Evolutionary conservation across 768 basidiomycete species (phyloP), one percentile per base, ranked within the genome.

Genomic region (Gelatoporia subvermispora): DNA sequence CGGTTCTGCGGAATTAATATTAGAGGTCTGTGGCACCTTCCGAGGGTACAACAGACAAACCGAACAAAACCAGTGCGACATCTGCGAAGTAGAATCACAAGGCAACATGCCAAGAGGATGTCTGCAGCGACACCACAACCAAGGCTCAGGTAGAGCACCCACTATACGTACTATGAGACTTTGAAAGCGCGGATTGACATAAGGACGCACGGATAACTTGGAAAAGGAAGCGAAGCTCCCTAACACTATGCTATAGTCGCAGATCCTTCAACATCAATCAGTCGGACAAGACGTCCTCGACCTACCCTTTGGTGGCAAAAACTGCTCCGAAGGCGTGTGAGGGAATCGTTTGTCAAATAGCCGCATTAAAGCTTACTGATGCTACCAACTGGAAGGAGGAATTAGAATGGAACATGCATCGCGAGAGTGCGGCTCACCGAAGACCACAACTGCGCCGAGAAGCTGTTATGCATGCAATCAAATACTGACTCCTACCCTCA

Each of bases 101-200:
- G 49, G 4, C 57, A 49, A 5, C 39, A 39, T 1, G 62, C 58
- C 35, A 64, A 59, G 20, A 53, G 38, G 20, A 56, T 24, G 28
- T 64, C 62, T 2, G 57, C 55, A 4, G 51, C 45, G 10, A 57
- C 55, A 3, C 58, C 57, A 17, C 55, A 47, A 13, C 55, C 59
- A 5, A 64, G 51, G 20, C 57, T 56, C 13, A 51, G 34, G 41
- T 64, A 64, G 3, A 64, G 36, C 22, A 61, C 50, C 48, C 51
- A 58, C 60, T 61, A 23, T 16, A 35, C 22, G 2, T 8, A 17
- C 21, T 46, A 21, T 46, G 11, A 36, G 35, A 7, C 20, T 21
- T 35, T 23, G 28, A 2, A 16, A 21, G 7, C 7, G 17, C 17
- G 23, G 40, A 17, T 25, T 9, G 21, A 25, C 28, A 28, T 8